A percentile compares a stretch with the other conserved stretches of the same genome.
phyloP scores from a whole-genome alignment of 1,139 yeast species.

The Fermentozyma sake region DNA sequence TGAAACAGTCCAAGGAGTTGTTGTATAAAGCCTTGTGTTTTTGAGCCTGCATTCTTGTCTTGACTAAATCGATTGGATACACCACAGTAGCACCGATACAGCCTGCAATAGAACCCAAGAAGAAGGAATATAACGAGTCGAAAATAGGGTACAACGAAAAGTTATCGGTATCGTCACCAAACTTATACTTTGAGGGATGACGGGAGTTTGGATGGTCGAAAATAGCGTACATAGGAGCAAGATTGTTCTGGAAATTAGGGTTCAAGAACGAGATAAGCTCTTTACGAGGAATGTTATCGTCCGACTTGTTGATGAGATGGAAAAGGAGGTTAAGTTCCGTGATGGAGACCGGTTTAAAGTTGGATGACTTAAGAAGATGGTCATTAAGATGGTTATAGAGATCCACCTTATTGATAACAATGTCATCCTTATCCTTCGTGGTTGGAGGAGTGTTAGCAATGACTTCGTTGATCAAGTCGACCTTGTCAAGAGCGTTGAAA shows the following conservation, averaged over 20 bases:
- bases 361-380: slow-evolving; percentile 48
- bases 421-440: slow-evolving; percentile 40
- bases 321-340: slow-evolving; percentile 44
- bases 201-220: slow-evolving; percentile 35
- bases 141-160: slow-evolving; percentile 56
- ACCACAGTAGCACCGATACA: slow-evolving; percentile 98
- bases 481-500: slow-evolving; percentile 40
- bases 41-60: slow-evolving; percentile 98
- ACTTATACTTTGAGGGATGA: slow-evolving; percentile 28
- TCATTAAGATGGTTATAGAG: slow-evolving; percentile 47
- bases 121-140: slow-evolving; percentile 83
- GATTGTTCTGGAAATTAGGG: slow-evolving; percentile 40
- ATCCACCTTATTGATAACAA: slow-evolving; percentile 39
- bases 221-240: slow-evolving; percentile 31
- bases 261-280: slow-evolving; percentile 48
- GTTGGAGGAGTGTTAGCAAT: slow-evolving; percentile 54
- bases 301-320: slow-evolving; percentile 39
- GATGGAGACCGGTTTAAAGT: slow-evolving; percentile 45
- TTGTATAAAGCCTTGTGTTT: slow-evolving; percentile 67
- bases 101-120: slow-evolving; percentile 92
- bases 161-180: slow-evolving; percentile 29
- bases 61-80: slow-evolving; percentile 93
- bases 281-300: slow-evolving; percentile 47
- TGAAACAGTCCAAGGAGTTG: slow-evolving; percentile 83
- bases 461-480: slow-evolving; percentile 54